These are phyloP conservation scores for Phytophthora citrophthora DNA, from an alignment of 352 stramenopile genomes.

Conservation along the genomic window DNA sequence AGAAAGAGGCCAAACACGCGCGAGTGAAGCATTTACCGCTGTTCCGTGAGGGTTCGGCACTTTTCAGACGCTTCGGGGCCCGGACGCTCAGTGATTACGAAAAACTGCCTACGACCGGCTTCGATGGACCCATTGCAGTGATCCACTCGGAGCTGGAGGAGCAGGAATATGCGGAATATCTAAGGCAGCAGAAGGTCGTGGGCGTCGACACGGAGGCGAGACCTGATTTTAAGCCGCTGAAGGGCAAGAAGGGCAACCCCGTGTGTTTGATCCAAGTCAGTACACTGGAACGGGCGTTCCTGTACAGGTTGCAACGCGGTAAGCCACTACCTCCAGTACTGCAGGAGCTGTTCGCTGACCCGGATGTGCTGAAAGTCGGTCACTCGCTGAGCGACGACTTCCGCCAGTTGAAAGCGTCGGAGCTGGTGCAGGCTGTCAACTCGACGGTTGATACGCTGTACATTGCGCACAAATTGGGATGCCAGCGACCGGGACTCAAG, in stretches of 20 bases:
- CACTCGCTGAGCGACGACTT: conserved; percentile 84
- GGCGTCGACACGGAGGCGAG: conserved; percentile 86
- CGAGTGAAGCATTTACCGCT: conserved; percentile 71
- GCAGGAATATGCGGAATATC: conserved; percentile 47
- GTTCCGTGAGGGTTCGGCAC: conserved; percentile 62
- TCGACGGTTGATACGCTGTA: conserved; percentile 85
- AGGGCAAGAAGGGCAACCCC: conserved; percentile 60
- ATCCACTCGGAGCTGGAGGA: conserved; percentile 75
- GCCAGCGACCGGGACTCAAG: conserved; percentile 71
- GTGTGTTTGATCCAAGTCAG: conserved; percentile 84
- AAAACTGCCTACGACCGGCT: conserved; percentile 49
- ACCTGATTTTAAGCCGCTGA: conserved; percentile 59
- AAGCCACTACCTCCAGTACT: conserved; percentile 63
- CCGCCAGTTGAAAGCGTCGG: conserved; percentile 56
- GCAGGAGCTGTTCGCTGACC: conserved; percentile 61
- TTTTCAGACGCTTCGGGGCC: conserved; percentile 56
- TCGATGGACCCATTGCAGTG: conserved; percentile 62
- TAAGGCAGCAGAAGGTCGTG: conserved; percentile 59
- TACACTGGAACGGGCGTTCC: conserved; percentile 73
- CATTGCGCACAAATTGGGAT: conserved; percentile 80
- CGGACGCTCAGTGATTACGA: conserved; percentile 63
- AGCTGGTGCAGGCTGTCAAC: conserved; percentile 64
- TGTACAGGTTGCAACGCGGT: conserved; percentile 71
- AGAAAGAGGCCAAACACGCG: conserved; percentile 56
- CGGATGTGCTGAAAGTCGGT: conserved; percentile 74